phyloP scores from a whole-genome alignment of 108 stramenopile species.

The Pseudonitzschia multistriata region DNA sequence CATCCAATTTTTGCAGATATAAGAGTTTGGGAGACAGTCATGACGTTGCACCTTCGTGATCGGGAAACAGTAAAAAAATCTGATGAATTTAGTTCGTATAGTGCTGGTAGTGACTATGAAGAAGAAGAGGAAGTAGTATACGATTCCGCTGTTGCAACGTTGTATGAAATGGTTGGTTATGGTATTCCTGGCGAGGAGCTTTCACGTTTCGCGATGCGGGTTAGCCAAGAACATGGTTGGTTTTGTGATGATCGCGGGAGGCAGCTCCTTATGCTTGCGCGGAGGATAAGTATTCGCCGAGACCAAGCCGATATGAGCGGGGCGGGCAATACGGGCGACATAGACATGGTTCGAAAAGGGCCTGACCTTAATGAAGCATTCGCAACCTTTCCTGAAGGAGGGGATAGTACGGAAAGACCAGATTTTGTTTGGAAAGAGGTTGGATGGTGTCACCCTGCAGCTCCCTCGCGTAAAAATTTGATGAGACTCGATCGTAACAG shows the following conservation, averaged over 20 bases:
- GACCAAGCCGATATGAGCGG: slow-evolving; percentile 55
- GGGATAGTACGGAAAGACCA: slow-evolving; percentile 7
- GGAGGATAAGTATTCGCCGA: slow-evolving; percentile 66
- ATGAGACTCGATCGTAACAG: slow-evolving; percentile 1
- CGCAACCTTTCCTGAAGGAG: not conserved
- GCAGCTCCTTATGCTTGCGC: slow-evolving; percentile 68
- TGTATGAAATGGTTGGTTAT: slow-evolving; percentile 89
- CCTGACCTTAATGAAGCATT: slow-evolving; percentile 23
- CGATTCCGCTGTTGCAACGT: slow-evolving; percentile 78
- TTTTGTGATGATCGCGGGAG: slow-evolving; percentile 72
- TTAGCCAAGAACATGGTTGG: slow-evolving; percentile 68
- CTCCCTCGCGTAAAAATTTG: slow-evolving; percentile 23
- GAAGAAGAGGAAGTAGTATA: slow-evolving; percentile 55
- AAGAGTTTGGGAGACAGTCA: slow-evolving; percentile 73
- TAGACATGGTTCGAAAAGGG: slow-evolving; percentile 40
- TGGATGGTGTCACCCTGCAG: slow-evolving; percentile 70
- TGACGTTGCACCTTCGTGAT: slow-evolving; percentile 54
- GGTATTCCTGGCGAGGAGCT: slow-evolving; percentile 79
- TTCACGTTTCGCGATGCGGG: slow-evolving; percentile 72
- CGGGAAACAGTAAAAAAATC: slow-evolving; percentile 32
- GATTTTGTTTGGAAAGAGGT: slow-evolving; percentile 49
- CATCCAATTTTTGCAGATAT: slow-evolving; percentile 84
- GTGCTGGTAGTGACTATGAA: slow-evolving; percentile 25
- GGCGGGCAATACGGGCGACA: slow-evolving; percentile 41
- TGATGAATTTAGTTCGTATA: slow-evolving; percentile 22